These are phyloP conservation scores for Penicillium alfredii DNA, from an alignment of 495 filamentous ascomycete genomes.

Conservation along the genomic window DNA sequence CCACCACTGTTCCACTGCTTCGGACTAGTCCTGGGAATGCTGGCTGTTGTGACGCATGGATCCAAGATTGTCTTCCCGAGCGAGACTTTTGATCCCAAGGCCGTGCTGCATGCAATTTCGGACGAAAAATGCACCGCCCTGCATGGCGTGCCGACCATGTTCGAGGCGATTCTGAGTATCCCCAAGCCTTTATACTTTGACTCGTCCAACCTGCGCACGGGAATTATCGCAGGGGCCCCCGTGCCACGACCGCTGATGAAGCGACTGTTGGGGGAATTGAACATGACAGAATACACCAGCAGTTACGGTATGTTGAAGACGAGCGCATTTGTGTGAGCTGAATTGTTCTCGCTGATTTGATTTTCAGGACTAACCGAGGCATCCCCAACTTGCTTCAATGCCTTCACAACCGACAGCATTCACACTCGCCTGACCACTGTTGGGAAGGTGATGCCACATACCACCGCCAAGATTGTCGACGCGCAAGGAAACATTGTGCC, in stretches of 20 bases:
- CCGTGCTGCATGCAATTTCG: conserved; percentile 52
- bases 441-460: conserved; percentile 61
- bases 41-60: conserved; percentile 61
- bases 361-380: conserved; percentile 57
- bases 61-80: conserved; percentile 60
- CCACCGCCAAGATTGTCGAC: conserved; percentile 62
- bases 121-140: conserved; percentile 62
- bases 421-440: conserved; percentile 55
- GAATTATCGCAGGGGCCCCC: conserved; percentile 63
- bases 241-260: conserved; percentile 62
- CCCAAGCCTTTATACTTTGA: conserved; percentile 44
- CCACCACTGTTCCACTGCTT: conserved; percentile 72
- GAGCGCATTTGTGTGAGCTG: not conserved
- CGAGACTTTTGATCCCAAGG: conserved; percentile 56
- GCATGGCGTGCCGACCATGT: conserved; percentile 70
- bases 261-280: conserved; percentile 50
- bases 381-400: conserved; percentile 65
- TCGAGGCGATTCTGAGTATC: conserved; percentile 56
- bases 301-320: conserved; percentile 46
- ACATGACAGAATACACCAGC: conserved; percentile 63
- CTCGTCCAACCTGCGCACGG: conserved; percentile 50
- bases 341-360: not conserved
- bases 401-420: conserved; percentile 58
- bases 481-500: conserved; percentile 52
- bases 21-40: conserved; percentile 63